Evolutionary conservation across 768 basidiomycete genomes (phyloP), one percentile per base, ranked within the genome.

Genomic region (Macrolepiota albuminosa): DNA sequence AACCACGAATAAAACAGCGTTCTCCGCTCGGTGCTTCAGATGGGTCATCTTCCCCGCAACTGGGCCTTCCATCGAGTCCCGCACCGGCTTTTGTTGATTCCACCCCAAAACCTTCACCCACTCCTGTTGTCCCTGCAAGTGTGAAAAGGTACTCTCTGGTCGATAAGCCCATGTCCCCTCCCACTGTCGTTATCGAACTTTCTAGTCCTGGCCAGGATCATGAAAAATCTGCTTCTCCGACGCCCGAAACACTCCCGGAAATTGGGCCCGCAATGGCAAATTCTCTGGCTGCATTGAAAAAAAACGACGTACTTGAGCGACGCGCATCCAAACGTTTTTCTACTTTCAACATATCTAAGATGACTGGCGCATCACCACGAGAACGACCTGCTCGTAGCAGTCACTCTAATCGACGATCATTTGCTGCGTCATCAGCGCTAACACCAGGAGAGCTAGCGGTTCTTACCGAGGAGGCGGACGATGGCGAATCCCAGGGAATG

Each of bases 311-410:
- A 0, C 81, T 98, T 42, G 93, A 95, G 66, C 85, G 96, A 24
- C 82, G 96, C 49, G 96, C 96, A 18, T 95, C 92, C 24, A 98
- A 98, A 70, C 90, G 97, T 0, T 98, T 95, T 75, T 97, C 95
- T 46, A 87, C 88, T 1, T 98, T 96, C 70, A 92, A 95, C 63
- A 90, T 98, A 67, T 87, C 89, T 50, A 95, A 95, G 75, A 95
- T 98, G 88, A 88, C 93, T 3, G 86, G 87, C 16, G 76, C 72
- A 29, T 71, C 80, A 21, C 69, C 70, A 29, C 75, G 84, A 48
- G 81, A 82, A 67, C 75, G 84, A 29, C 79, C 84, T 16, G 53
- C 81, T 56, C 77, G 79, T 31, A 70, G 47, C 18, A 72, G 72
- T 18, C 78, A 83, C 55, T 69, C 83, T 18, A 89, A 89, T 71